These are phyloP conservation scores for Vaccinium myrtillus DNA, from an alignment of 148 eudicot species.

Conservation along the genomic window DNA sequence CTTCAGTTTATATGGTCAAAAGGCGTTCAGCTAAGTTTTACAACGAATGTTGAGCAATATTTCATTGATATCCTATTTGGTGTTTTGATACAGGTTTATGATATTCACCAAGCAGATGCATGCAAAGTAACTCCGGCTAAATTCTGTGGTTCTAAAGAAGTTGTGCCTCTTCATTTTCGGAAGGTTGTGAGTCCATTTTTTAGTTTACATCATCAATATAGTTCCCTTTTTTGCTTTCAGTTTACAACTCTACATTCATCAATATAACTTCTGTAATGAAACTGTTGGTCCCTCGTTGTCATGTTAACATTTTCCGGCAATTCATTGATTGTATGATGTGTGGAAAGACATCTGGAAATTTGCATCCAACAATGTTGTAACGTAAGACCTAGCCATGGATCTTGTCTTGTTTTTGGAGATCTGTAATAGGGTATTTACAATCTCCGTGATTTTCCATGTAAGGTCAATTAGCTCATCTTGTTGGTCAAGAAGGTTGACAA, in stretches of 20 bases:
- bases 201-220: neutral
- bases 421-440: no score
- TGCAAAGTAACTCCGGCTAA: conserved; percentile 91
- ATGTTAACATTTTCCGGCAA: no score
- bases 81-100: conserved; percentile 55
- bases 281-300: no score
- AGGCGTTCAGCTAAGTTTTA: neutral
- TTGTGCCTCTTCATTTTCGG: conserved; percentile 69
- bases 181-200: conserved; percentile 40
- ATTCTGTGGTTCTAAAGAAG: conserved; percentile 88
- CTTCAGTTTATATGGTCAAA: neutral
- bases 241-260: neutral
- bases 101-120: conserved; percentile 68
- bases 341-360: no score
- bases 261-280: neutral
- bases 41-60: neutral
- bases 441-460: no score
- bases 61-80: neutral
- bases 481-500: no score
- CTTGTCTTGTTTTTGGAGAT: no score
- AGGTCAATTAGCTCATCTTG: no score
- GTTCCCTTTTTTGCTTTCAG: neutral
- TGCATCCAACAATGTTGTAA: no score
- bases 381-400: no score
- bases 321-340: no score